These are phyloP conservation scores for Coprinopsis sp. DNA, from an alignment of 768 basidiomycete genomes.

Conservation along the genomic window DNA sequence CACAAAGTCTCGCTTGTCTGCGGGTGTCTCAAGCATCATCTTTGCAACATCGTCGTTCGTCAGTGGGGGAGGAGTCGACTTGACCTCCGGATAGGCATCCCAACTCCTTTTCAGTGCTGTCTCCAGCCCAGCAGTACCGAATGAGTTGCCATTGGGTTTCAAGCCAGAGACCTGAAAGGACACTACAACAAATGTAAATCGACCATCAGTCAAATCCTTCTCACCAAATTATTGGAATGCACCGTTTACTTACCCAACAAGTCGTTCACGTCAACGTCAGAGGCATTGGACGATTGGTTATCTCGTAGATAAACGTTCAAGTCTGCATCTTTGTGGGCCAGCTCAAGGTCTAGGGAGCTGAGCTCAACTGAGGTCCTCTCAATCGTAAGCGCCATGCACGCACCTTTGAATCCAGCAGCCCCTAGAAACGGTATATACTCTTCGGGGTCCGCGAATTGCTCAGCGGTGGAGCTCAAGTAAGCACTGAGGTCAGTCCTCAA, in stretches of 20 bases:
- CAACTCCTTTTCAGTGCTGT: slow-evolving; percentile 43
- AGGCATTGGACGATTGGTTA: slow-evolving; percentile 7
- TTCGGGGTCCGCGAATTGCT: slow-evolving; percentile 33
- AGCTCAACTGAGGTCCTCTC: neutral
- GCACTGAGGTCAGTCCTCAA: slow-evolving; percentile 37
- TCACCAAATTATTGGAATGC: neutral
- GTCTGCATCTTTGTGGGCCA: slow-evolving; percentile 39
- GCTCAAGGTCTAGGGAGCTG: slow-evolving; percentile 30
- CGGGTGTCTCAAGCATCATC: slow-evolving; percentile 21
- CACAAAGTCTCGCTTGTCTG: slow-evolving; percentile 23
- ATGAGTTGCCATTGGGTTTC: slow-evolving; percentile 24
- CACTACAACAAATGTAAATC: slow-evolving; percentile 25
- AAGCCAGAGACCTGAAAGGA: slow-evolving; percentile 45
- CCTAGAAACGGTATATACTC: slow-evolving; percentile 35
- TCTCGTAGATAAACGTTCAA: slow-evolving; percentile 31
- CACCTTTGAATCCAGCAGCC: slow-evolving; percentile 41
- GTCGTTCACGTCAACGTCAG: slow-evolving; percentile 37
- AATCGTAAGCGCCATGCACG: neutral
- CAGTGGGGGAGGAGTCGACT: slow-evolving; percentile 27
- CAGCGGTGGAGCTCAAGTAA: slow-evolving; percentile 43
- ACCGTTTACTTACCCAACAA: slow-evolving; percentile 35
- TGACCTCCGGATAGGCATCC: slow-evolving; percentile 46
- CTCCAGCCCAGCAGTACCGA: slow-evolving; percentile 9
- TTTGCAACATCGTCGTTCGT: slow-evolving; percentile 34
- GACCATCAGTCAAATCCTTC: neutral